These are phyloP conservation scores for Heterobasidion annosum DNA, from an alignment of 1,284 basidiomycete species.

Conservation along the genomic window DNA sequence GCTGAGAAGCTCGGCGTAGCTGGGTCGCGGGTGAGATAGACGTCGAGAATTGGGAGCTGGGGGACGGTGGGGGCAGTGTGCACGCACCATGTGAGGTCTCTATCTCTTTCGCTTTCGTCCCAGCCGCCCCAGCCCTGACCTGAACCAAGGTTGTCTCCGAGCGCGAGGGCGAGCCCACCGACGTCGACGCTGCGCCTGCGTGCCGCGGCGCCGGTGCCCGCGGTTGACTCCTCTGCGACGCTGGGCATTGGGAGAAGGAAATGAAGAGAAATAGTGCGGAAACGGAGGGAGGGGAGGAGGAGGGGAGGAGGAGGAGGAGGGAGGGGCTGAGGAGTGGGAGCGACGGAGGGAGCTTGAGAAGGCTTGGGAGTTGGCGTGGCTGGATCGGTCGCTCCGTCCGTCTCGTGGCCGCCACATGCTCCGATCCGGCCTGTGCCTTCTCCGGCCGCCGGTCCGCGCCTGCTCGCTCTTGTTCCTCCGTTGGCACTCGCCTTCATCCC, in stretches of 20 bases:
- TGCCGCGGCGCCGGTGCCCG: no score
- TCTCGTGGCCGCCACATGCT: constrained; percentile 1
- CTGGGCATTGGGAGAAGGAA: neutral
- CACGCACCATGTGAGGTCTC: constrained; percentile 50
- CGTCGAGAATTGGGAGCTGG: no score
- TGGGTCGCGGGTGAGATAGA: constrained; percentile 1
- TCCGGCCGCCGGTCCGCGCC: neutral
- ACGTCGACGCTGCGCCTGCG: constrained; percentile 70
- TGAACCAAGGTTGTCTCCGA: constrained; percentile 45
- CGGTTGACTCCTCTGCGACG: neutral
- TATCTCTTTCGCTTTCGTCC: constrained; percentile 27
- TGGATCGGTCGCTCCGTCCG: neutral
- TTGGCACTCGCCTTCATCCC: neutral
- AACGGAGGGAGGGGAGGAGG: neutral
- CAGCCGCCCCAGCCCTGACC: constrained; percentile 72
- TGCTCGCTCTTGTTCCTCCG: neutral
- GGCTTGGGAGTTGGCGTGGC: neutral
- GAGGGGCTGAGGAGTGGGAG: neutral
- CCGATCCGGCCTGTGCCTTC: neutral
- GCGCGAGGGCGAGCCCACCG: constrained; percentile 74
- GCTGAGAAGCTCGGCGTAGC: constrained; percentile 61
- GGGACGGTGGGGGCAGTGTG: no score
- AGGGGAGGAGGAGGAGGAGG: neutral
- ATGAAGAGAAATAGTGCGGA: neutral
- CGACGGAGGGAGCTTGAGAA: neutral